phyloP scores from a whole-genome alignment of 106 monocot genomes.

The Triglochin maritima region DNA sequence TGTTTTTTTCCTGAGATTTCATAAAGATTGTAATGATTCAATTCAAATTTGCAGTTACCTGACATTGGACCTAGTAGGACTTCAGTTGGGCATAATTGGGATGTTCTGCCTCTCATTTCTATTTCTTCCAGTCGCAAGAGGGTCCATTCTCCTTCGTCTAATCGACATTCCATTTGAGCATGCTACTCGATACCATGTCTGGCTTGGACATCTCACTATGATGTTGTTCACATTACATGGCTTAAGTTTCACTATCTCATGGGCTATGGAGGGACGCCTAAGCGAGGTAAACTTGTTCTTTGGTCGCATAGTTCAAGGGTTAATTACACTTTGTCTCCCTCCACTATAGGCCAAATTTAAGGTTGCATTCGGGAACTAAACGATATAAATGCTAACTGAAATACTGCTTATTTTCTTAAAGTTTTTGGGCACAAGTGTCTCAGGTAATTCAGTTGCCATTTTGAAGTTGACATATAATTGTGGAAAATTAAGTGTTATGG shows the following conservation, averaged over 20 bases:
- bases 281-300: conserved; percentile 22
- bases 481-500: too few species aligned
- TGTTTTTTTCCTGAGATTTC: neutral
- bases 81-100: conserved; percentile 55
- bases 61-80: conserved; percentile 36
- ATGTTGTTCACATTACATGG: conserved; percentile 72
- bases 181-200: conserved; percentile 93
- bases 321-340: too few species aligned
- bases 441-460: too few species aligned
- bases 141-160: conserved; percentile 83
- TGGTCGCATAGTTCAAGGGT: too few species aligned
- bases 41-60: conserved; percentile 28
- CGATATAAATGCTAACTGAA: too few species aligned
- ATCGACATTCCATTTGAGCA: conserved; percentile 96
- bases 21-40: neutral
- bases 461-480: too few species aligned
- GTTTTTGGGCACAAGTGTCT: too few species aligned
- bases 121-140: conserved; percentile 75
- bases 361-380: too few species aligned
- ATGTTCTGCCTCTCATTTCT: conserved; percentile 61
- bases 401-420: too few species aligned
- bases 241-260: conserved; percentile 35
- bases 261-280: conserved; percentile 49
- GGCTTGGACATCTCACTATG: conserved; percentile 98
- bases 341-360: too few species aligned